These are phyloP conservation scores for Dissophora globulifera DNA, from an alignment of 192 early-diverging fungal species.

Conservation along the genomic window DNA sequence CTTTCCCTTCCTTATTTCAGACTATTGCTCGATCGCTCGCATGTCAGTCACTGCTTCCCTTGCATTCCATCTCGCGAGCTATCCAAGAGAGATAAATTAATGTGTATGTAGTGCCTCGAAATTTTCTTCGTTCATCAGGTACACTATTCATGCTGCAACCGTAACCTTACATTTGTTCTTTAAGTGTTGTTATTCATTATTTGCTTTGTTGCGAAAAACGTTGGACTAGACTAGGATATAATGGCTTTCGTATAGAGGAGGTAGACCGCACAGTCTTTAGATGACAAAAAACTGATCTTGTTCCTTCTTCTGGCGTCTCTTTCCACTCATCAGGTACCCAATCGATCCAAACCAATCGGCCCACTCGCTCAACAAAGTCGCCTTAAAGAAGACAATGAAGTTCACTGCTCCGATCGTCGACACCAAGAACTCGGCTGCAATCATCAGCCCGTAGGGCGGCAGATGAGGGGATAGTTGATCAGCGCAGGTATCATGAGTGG, in stretches of 20 bases:
- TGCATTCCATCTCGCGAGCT: no score
- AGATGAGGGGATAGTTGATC: slow-evolving; percentile 35
- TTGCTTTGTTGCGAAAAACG: not conserved
- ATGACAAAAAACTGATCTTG: slow-evolving; percentile 64
- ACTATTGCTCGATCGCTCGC: no score
- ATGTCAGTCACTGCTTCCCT: no score
- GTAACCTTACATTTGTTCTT: no score
- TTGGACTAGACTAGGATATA: slow-evolving; percentile 3
- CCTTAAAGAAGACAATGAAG: slow-evolving; percentile 61
- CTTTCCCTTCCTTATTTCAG: no score
- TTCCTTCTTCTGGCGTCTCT: slow-evolving; percentile 47
- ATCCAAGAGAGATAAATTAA: not conserved
- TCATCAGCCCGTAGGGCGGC: slow-evolving; percentile 58
- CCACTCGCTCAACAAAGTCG: slow-evolving; percentile 56
- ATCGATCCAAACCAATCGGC: slow-evolving; percentile 55
- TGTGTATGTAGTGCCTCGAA: no score
- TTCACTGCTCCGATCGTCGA: slow-evolving; percentile 57
- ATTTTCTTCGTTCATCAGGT: no score
- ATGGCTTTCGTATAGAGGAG: not conserved
- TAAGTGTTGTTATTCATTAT: no score
- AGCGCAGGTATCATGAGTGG: slow-evolving; percentile 52
- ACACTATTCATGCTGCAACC: no score
- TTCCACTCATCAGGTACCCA: slow-evolving; percentile 35
- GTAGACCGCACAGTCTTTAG: slow-evolving; percentile 4
- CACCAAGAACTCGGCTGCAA: slow-evolving; percentile 58